Evolutionary conservation across 2,329 filamentous ascomycete genomes (phyloP).

Genomic region (Aspergillus persii): DNA sequence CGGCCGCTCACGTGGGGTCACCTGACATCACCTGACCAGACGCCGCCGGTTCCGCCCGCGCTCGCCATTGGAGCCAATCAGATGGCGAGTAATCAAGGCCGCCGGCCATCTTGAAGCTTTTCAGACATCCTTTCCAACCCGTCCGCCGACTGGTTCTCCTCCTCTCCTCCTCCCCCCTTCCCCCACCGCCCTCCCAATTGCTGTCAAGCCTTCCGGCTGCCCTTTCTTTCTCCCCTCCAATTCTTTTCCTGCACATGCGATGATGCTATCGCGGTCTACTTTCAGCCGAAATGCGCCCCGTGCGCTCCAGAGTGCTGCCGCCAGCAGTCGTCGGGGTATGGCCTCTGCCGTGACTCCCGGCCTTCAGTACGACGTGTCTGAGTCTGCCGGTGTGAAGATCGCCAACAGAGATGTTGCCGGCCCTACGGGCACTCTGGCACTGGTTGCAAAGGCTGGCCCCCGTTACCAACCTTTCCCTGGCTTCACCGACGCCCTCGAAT

Average conservation of each 20-base stretch:
- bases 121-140: constrained; percentile 34
- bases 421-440: constrained; percentile 83
- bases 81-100: constrained; percentile 34
- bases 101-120: constrained; percentile 44
- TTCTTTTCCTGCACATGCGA: constrained; percentile 56
- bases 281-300: constrained; percentile 63
- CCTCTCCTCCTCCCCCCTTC: constrained; percentile 26
- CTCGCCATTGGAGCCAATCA: constrained; percentile 42
- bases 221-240: constrained; percentile 36
- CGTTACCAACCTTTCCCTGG: constrained; percentile 89
- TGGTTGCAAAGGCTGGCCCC: constrained; percentile 92
- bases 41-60: constrained; percentile 39
- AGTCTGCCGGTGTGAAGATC: constrained; percentile 85
- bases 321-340: constrained; percentile 59
- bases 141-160: constrained; percentile 29
- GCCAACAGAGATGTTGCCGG: constrained; percentile 86
- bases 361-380: constrained; percentile 83
- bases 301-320: constrained; percentile 54
- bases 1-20: constrained; percentile 17
- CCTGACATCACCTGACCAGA: constrained; percentile 26
- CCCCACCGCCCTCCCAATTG: constrained; percentile 33
- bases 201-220: constrained; percentile 38
- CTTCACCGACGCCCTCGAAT: constrained; percentile 83
- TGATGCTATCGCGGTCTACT: constrained; percentile 67
- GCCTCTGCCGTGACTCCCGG: constrained; percentile 67